phyloP scores from a whole-genome alignment of 768 basidiomycete species.

The Auricularia heimuer region DNA sequence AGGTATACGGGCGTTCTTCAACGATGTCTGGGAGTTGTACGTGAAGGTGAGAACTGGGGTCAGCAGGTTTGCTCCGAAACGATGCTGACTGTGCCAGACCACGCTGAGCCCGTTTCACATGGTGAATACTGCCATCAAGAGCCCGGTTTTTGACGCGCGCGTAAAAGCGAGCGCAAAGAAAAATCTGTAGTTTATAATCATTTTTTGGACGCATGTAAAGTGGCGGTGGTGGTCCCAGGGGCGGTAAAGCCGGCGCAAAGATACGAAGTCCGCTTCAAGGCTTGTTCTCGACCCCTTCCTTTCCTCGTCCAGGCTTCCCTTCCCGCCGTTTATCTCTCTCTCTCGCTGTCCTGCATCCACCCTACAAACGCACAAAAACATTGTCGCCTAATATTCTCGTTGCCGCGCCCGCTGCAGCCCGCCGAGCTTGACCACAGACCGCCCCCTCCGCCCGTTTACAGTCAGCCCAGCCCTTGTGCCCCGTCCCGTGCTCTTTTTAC shows the following conservation, averaged over 20 bases:
- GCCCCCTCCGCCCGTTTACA: not conserved
- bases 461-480: not conserved
- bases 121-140: slow-evolving; percentile 74
- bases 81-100: slow-evolving; percentile 40
- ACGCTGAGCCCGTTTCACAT: slow-evolving; percentile 95
- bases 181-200: slow-evolving; percentile 41
- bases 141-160: slow-evolving; percentile 69
- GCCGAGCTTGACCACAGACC: not conserved
- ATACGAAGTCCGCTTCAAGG: not conserved
- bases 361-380: slow-evolving; percentile 4
- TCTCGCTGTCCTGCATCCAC: slow-evolving; percentile 5
- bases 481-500: not conserved
- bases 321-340: slow-evolving; percentile 13
- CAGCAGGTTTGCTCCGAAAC: not conserved
- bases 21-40: slow-evolving; percentile 95
- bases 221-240: no score
- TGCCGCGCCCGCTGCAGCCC: not conserved
- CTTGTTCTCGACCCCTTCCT: not conserved
- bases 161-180: slow-evolving; percentile 83
- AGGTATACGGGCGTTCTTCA: slow-evolving; percentile 85
- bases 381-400: slow-evolving; percentile 1
- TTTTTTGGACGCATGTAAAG: not conserved
- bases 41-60: slow-evolving; percentile 60
- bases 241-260: not conserved
- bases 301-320: not conserved